phyloP scores from a whole-genome alignment of 73 alveolate genomes.

The Loxodes magnus region DNA sequence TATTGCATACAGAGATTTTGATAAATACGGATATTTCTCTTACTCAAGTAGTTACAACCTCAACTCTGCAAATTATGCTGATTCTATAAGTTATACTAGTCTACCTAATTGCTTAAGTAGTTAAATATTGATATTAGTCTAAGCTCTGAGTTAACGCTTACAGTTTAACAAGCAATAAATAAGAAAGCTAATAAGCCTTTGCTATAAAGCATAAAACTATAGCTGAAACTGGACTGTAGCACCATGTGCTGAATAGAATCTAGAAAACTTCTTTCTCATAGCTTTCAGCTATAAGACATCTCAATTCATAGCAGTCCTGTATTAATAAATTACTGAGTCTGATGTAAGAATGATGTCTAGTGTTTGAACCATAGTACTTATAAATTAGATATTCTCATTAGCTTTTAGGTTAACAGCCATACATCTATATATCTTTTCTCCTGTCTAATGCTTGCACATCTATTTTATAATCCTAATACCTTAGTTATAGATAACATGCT shows the following conservation, averaged over 20 bases:
- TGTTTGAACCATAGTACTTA: background rate
- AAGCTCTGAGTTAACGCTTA: background rate
- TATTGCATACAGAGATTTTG: slow-evolving; percentile 5
- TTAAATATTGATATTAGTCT: background rate
- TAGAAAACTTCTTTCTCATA: slow-evolving; percentile 4
- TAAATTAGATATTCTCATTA: background rate
- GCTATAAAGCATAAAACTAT: background rate
- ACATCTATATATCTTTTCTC: background rate
- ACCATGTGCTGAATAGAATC: slow-evolving; percentile 3
- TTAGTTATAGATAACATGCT: background rate
- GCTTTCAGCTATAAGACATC: background rate
- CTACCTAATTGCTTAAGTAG: slow-evolving; percentile 3
- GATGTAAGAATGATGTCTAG: too few species aligned
- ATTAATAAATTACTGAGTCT: too few species aligned
- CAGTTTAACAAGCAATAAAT: background rate
- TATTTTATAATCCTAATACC: background rate
- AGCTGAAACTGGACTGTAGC: slow-evolving; percentile 5
- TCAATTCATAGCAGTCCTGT: background rate
- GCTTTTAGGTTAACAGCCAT: background rate
- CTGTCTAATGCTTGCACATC: background rate
- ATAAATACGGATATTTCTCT: slow-evolving; percentile 6
- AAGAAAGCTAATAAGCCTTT: slow-evolving; percentile 13
- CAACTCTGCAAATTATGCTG: slow-evolving; percentile 1
- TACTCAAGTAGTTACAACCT: slow-evolving; percentile 10
- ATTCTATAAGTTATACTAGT: background rate